These are phyloP conservation scores for Solanum boliviense DNA, from an alignment of 257 asterid species.

Conservation along the genomic window DNA sequence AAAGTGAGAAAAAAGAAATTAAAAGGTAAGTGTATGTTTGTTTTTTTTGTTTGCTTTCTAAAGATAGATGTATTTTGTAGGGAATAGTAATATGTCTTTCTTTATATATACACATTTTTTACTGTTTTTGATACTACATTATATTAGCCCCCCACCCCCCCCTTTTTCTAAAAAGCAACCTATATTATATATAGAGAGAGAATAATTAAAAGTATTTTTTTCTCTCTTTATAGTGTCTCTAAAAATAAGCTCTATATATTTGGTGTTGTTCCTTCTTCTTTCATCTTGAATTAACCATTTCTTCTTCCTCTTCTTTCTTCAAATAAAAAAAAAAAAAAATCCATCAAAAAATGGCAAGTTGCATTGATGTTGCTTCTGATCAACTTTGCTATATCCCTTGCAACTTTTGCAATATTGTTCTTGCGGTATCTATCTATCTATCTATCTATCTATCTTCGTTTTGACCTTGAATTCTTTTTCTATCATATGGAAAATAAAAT, in stretches of 20 bases:
- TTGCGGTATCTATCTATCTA: constrained; percentile 46
- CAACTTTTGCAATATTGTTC: constrained; percentile 83
- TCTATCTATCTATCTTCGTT: background rate
- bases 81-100: constrained; percentile 9
- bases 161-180: constrained; percentile 9
- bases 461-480: background rate
- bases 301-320: constrained; percentile 1
- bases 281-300: background rate
- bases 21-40: background rate
- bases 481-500: background rate
- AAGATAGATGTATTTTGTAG: background rate
- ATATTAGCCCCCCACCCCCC: background rate
- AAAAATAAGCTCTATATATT: background rate
- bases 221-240: background rate
- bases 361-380: constrained; percentile 48
- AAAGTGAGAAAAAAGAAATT: background rate
- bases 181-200: constrained; percentile 2
- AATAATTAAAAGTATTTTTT: background rate
- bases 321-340: background rate
- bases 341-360: constrained; percentile 21
- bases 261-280: background rate
- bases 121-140: constrained; percentile 15
- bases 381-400: constrained; percentile 88
- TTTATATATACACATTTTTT: constrained; percentile 5
- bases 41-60: background rate